Evolutionary conservation across 306 rosid species (phyloP).

Genomic region (Clitoria ternatea): DNA sequence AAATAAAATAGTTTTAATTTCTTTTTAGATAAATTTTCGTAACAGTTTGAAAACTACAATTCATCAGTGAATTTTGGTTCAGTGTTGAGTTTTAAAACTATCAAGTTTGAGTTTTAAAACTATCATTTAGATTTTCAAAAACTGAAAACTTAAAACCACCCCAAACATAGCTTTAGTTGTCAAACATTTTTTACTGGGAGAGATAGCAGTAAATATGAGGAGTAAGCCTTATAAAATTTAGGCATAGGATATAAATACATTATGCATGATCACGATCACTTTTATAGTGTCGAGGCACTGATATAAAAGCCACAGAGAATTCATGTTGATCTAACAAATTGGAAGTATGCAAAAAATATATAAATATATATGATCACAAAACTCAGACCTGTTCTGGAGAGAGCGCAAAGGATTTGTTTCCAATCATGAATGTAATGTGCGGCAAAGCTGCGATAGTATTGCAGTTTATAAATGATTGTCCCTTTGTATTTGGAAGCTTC

Average conservation of each 20-base stretch:
- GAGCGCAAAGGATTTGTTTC: slow-evolving; percentile 54
- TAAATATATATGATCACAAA: no score
- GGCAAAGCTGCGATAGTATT: slow-evolving; percentile 45
- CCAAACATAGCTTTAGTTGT: no score
- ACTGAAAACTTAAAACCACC: no score
- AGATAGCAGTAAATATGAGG: not conserved
- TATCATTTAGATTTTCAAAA: no score
- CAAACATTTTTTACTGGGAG: not conserved
- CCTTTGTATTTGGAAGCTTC: slow-evolving; percentile 60
- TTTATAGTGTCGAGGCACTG: not conserved
- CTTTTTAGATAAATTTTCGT: no score
- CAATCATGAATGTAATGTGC: slow-evolving; percentile 48
- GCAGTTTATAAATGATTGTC: slow-evolving; percentile 57
- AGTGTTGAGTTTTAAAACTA: no score
- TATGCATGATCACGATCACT: not conserved
- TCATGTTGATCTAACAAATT: slow-evolving; percentile 1
- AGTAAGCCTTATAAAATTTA: not conserved
- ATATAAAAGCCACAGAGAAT: not conserved
- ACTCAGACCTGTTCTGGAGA: slow-evolving; percentile 57
- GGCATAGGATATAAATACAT: not conserved
- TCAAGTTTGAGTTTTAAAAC: no score
- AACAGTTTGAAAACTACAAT: no score
- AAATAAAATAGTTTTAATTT: no score
- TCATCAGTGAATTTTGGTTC: no score
- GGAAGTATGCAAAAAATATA: not conserved